Percentiles rank a stretch among this genome's conserved stretches.
These are phyloP conservation scores for Alternaria conjuncta DNA, from an alignment of 2,329 filamentous ascomycete species.

Conservation along the genomic window DNA sequence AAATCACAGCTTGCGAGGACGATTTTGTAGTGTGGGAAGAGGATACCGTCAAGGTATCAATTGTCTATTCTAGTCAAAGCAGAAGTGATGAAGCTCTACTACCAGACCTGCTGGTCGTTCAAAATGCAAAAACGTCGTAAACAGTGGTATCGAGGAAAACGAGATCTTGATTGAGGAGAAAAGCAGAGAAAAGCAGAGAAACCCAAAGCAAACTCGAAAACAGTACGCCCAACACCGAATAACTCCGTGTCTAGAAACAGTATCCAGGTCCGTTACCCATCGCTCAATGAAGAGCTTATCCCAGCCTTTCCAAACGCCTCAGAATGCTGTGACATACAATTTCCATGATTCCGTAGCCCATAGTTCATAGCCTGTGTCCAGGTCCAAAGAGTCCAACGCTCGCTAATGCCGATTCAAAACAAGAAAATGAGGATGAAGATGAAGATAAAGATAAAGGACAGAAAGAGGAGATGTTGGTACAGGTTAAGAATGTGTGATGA, in stretches of 20 bases:
- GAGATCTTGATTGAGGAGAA: not conserved
- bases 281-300: conserved; percentile 24
- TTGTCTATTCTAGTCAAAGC: not conserved
- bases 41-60: not conserved
- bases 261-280: conserved; percentile 7
- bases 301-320: not conserved
- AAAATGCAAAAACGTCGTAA: not conserved
- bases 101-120: not conserved
- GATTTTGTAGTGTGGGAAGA: not conserved
- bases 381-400: conserved; percentile 18
- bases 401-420: conserved; percentile 14
- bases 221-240: conserved; percentile 2
- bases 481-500: not conserved
- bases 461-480: not conserved
- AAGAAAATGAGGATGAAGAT: not conserved
- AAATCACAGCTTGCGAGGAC: not conserved
- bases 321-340: not conserved
- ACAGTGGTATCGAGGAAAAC: not conserved
- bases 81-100: not conserved
- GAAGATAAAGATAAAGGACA: not conserved
- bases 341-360: not conserved
- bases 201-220: not conserved
- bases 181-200: not conserved
- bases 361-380: not conserved
- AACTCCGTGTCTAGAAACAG: conserved; percentile 9